Percentiles rank a stretch among this genome's conserved stretches.
phyloP scores from a whole-genome alignment of 2,329 filamentous ascomycete genomes.

The Ophiostoma triangulosporum region DNA sequence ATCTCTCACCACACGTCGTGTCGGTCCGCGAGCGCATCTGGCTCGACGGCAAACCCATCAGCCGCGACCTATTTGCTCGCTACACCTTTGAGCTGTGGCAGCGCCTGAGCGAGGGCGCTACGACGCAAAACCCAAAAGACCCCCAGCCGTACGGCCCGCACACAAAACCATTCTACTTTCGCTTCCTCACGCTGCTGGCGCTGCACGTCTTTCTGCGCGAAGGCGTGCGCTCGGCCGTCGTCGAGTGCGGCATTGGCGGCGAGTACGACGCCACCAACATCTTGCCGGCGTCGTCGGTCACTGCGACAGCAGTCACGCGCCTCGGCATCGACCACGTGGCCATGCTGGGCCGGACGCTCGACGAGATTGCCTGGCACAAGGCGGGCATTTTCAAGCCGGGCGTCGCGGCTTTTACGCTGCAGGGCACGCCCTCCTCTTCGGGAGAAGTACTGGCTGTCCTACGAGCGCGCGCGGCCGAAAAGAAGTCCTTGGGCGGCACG shows the following conservation, averaged over 20 bases:
- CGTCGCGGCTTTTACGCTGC: conserved; percentile 41
- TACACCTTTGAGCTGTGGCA: conserved; percentile 86
- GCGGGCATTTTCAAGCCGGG: conserved; percentile 54
- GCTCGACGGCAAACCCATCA: conserved; percentile 59
- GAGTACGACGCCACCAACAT: conserved; percentile 60
- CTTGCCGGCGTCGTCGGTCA: conserved; percentile 27
- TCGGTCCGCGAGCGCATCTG: conserved; percentile 75
- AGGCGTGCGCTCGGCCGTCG: conserved; percentile 62
- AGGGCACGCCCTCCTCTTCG: background rate
- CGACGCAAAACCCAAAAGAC: conserved; percentile 21
- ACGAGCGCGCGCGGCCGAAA: conserved; percentile 39
- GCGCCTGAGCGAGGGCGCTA: conserved; percentile 29
- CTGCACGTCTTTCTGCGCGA: conserved; percentile 70
- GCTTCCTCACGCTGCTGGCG: conserved; percentile 79
- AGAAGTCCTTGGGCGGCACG: conserved; percentile 28
- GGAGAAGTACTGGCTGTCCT: conserved; percentile 36
- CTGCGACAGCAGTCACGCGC: conserved; percentile 27
- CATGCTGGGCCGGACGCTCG: conserved; percentile 47
- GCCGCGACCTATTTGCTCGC: conserved; percentile 52
- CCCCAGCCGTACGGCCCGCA: conserved; percentile 38
- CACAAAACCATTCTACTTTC: conserved; percentile 81
- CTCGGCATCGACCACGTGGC: conserved; percentile 57
- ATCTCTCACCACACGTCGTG: conserved; percentile 70
- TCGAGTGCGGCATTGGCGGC: conserved; percentile 90
- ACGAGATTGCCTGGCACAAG: conserved; percentile 62